These are phyloP conservation scores for Tubosaeta sp. DNA, from an alignment of 768 basidiomycete genomes.

Conservation along the genomic window DNA sequence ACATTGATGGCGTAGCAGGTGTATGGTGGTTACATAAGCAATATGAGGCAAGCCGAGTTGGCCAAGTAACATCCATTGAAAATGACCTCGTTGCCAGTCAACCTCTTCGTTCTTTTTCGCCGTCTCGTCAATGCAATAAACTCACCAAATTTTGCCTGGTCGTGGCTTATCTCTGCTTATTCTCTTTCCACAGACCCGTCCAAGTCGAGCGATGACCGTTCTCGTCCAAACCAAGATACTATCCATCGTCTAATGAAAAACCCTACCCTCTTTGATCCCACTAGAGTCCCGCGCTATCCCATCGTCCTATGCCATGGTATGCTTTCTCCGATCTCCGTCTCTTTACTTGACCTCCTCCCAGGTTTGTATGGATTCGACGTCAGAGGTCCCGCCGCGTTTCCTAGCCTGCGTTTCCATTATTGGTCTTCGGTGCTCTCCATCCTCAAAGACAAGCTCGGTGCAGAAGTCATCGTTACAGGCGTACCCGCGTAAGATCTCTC, in stretches of 20 bases:
- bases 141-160: conserved; percentile 6
- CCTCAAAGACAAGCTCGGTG: conserved; percentile 75
- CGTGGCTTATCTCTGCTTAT: conserved; percentile 14
- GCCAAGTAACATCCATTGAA: background rate
- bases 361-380: conserved; percentile 96
- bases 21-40: conserved; percentile 12
- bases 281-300: conserved; percentile 79
- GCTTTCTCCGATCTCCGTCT: background rate
- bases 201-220: conserved; percentile 7
- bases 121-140: conserved; percentile 59
- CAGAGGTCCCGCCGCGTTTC: conserved; percentile 76
- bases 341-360: conserved; percentile 25
- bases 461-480: conserved; percentile 92
- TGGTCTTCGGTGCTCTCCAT: conserved; percentile 88
- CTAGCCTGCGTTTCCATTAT: conserved; percentile 84
- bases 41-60: background rate
- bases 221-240: conserved; percentile 34
- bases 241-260: conserved; percentile 72
- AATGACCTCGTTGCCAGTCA: conserved; percentile 53
- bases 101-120: conserved; percentile 57
- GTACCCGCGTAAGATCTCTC: conserved; percentile 74
- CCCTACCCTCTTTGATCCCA: conserved; percentile 74
- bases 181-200: background rate
- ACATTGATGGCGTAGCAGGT: too few species aligned
- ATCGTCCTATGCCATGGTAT: conserved; percentile 95